Evolutionary conservation across 2,329 filamentous ascomycete genomes (phyloP).

Genomic region (Stylonectria norvegica): DNA sequence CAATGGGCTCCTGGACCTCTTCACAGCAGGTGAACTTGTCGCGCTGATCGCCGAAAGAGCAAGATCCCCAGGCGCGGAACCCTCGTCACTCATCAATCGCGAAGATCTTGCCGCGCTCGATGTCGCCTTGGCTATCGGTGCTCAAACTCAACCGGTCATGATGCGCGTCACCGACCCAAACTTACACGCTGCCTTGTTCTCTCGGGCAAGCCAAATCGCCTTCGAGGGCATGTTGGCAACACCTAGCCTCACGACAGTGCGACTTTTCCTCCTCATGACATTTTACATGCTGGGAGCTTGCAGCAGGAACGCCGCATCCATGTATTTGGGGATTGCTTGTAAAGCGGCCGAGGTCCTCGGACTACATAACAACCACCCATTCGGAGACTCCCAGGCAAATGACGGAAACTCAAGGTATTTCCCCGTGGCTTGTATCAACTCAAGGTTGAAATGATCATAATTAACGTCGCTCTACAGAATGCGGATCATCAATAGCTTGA

Average conservation of each 20-base stretch:
- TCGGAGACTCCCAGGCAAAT: conserved; percentile 1
- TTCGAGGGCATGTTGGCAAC: conserved; percentile 49
- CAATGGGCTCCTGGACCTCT: conserved; percentile 12
- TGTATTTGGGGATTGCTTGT: conserved; percentile 54
- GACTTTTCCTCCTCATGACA: conserved; percentile 50
- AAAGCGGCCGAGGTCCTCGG: conserved; percentile 51
- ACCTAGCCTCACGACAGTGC: conserved; percentile 48
- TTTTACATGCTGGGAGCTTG: conserved; percentile 57
- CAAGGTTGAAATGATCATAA: background rate
- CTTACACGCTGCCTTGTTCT: conserved; percentile 34
- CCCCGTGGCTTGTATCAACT: too few relatives aligned
- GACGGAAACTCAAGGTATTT: conserved; percentile 10
- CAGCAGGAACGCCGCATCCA: conserved; percentile 53
- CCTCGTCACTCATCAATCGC: background rate
- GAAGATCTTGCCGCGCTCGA: conserved; percentile 14
- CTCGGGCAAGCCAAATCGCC: conserved; percentile 43
- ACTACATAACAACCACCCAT: conserved; percentile 37
- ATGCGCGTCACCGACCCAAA: conserved; percentile 19
- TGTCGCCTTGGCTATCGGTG: conserved; percentile 45
- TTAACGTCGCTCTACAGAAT: conserved; percentile 4
- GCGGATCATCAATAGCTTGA: conserved; percentile 19
- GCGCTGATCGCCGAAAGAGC: conserved; percentile 1
- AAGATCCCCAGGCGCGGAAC: background rate
- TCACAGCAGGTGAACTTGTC: conserved; percentile 5
- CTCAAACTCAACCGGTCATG: conserved; percentile 34